Conservation (phyloP, 2,329 filamentous ascomycete genomes). For the Botrytis cinerea region DNA sequence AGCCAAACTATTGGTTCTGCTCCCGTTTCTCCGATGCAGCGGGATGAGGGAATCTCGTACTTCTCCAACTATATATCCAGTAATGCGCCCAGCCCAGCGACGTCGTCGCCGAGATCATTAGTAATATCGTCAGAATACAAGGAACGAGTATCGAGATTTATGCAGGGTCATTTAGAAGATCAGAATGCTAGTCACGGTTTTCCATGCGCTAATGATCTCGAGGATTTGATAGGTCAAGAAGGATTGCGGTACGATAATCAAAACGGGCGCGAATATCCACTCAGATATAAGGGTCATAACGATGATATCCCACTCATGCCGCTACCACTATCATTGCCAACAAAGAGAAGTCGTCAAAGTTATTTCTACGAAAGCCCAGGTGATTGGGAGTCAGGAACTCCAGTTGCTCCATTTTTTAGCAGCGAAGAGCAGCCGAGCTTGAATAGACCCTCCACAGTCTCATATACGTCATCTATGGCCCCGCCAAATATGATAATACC, state of each 20-base stretch:
- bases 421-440: background rate
- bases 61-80: background rate
- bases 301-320: constrained; percentile 13
- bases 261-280: background rate
- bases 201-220: background rate
- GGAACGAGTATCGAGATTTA: constrained; percentile 13
- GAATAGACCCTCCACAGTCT: background rate
- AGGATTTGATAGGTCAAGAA: constrained; percentile 25
- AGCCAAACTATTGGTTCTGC: background rate
- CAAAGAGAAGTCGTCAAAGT: constrained; percentile 9
- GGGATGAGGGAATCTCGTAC: background rate
- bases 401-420: background rate
- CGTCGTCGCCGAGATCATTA: constrained; percentile 1
- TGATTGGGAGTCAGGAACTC: background rate
- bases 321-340: constrained; percentile 9
- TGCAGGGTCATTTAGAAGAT: constrained; percentile 8
- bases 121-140: constrained; percentile 14
- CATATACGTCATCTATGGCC: constrained; percentile 3
- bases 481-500: background rate
- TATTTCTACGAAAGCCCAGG: constrained; percentile 15
- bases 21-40: constrained; percentile 7
- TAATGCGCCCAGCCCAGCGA: background rate
- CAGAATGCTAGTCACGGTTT: background rate
- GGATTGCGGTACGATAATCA: constrained; percentile 11
- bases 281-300: background rate